Base-by-base conservation (phyloP, 139 green algal species). In the Asterochloris sp. region DNA sequence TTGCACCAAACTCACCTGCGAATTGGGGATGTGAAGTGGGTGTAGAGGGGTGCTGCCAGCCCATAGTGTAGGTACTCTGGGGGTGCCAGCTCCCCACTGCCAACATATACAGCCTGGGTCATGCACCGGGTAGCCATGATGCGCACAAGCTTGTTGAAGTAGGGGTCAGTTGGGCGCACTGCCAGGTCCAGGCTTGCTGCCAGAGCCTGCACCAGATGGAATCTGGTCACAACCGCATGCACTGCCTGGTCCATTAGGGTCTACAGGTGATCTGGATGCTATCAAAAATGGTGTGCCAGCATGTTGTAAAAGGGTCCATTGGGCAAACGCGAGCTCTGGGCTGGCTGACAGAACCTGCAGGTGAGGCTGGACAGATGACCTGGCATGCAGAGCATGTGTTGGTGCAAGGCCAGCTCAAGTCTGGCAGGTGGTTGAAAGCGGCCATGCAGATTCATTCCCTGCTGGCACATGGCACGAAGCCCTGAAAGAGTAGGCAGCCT, bases 61-160 rank as follows among this genome's bases (percentile, higher is more conserved):
- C 95, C 96, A 85, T 98, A 99, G 86, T 99, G 96, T 14, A 89
- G 80, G 83, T 95, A 97, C 69, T 96, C 93, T 15, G 90, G 38
- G 12, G 84, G 82, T 0, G 88, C 84, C 54, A 84, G 23, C 54
- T 90, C 85, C 9, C 81, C 94, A 0, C 89, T 93, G 79, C 84
- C 90, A 78, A 98, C 94, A 85, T 99, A 99, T 69, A 88, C 75
- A 0, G 89, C 91, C 83, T 97, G 93, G 19, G 93, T 98, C 96
- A 99, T 98, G 94, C 96, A 99, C 54, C 96, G 92, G 12, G 97
- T 99, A 68, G 94, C 91, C 91, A 98, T 94, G 89, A 99, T 98
- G 76, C 97, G 92, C 60, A 99, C 88, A 15, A 99, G 88, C 81
- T 94, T 98, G 92, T 99, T 99, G 93, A 99, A 99, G 91, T 98